phyloP scores from a whole-genome alignment of 2,329 filamentous ascomycete species.

The Trichoderma harzianum region DNA sequence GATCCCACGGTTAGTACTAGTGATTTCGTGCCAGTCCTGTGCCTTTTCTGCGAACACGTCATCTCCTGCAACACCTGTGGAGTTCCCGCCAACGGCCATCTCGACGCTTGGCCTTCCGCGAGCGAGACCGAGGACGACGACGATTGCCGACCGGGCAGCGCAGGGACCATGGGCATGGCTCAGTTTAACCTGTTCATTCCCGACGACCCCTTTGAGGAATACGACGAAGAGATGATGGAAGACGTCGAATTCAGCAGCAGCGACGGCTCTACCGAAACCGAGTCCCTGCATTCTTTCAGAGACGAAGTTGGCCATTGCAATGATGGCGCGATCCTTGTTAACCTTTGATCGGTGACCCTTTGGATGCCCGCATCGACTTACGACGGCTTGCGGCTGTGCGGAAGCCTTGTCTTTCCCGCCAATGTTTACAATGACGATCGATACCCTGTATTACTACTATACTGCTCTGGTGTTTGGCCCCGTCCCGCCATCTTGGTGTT shows the following conservation, averaged over 20 bases:
- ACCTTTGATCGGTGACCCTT: slow-evolving; percentile 19
- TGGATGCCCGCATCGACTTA: neutral
- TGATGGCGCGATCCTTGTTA: slow-evolving; percentile 24
- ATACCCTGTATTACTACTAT: neutral
- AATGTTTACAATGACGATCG: neutral
- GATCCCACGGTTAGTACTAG: slow-evolving; percentile 90
- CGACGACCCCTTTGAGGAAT: slow-evolving; percentile 36
- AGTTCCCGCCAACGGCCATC: slow-evolving; percentile 24
- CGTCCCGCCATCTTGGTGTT: neutral
- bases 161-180: slow-evolving; percentile 29
- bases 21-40: slow-evolving; percentile 41
- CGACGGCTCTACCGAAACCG: slow-evolving; percentile 14
- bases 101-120: slow-evolving; percentile 15
- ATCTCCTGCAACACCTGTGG: slow-evolving; percentile 43
- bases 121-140: neutral
- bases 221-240: slow-evolving; percentile 38
- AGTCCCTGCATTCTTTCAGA: neutral
- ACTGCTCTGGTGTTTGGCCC: neutral
- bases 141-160: neutral
- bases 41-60: slow-evolving; percentile 45
- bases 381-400: neutral
- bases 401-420: neutral
- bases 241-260: slow-evolving; percentile 25
- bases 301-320: slow-evolving; percentile 18
- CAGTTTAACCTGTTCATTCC: slow-evolving; percentile 29